Conservation (phyloP, 73 alveolate genomes). For the Symbiodinium natans region DNA sequence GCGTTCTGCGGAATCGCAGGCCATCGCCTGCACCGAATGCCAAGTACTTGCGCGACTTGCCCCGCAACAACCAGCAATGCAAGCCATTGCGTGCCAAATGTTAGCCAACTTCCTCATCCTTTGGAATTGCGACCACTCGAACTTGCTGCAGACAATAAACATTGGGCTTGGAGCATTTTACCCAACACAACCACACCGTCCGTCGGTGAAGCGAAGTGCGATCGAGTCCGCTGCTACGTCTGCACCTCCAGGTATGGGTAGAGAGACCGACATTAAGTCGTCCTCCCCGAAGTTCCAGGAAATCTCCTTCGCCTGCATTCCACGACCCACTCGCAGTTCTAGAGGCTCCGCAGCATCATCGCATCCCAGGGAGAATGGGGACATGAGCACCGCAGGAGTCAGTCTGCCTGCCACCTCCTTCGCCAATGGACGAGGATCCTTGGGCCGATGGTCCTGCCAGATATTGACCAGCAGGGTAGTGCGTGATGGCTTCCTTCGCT, state of each 20-base stretch:
- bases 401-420: slow-evolving; percentile 20
- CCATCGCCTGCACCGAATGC: too few species aligned
- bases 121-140: too few species aligned
- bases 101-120: too few species aligned
- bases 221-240: slow-evolving; percentile 14
- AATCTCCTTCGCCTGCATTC: slow-evolving; percentile 41
- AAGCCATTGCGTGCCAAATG: too few species aligned
- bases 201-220: slow-evolving; percentile 29
- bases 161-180: not conserved
- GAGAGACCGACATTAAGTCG: slow-evolving; percentile 17
- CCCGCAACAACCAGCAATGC: too few species aligned
- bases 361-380: slow-evolving; percentile 39
- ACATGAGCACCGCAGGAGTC: slow-evolving; percentile 8
- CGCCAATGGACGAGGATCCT: slow-evolving; percentile 21
- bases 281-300: slow-evolving; percentile 72
- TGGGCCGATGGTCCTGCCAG: slow-evolving; percentile 58
- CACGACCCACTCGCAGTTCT: slow-evolving; percentile 49
- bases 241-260: slow-evolving; percentile 20
- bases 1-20: too few species aligned
- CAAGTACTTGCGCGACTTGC: too few species aligned
- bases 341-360: not conserved
- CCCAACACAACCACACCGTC: slow-evolving; percentile 85
- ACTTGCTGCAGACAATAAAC: too few species aligned
- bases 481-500: slow-evolving; percentile 42
- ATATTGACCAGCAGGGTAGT: slow-evolving; percentile 56